Conservation (phyloP, 257 asterid genomes). For the Solanum bulbocastanum region DNA sequence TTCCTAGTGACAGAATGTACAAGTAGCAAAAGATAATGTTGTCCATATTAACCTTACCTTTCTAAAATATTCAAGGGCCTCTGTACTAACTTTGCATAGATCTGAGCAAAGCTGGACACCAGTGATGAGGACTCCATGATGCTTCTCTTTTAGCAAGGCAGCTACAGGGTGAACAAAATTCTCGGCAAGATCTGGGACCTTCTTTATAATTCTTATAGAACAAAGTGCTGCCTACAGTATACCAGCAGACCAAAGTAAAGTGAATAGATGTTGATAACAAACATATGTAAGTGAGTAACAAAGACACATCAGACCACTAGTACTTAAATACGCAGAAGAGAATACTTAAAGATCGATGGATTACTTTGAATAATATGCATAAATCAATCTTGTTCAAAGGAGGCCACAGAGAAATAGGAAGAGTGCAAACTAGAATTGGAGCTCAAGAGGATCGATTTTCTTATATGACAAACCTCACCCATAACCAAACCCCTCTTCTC, state of each 20-base stretch:
- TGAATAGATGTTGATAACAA: not conserved
- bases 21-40: not conserved
- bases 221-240: conserved; percentile 81
- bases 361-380: not conserved
- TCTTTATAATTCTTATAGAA: conserved; percentile 83
- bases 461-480: not conserved
- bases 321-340: not conserved
- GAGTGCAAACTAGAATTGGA: not conserved
- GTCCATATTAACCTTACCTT: conserved; percentile 36
- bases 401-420: not conserved
- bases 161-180: conserved; percentile 73
- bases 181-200: conserved; percentile 97
- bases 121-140: conserved; percentile 90
- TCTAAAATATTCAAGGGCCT: conserved; percentile 84
- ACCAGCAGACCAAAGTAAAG: conserved; percentile 3
- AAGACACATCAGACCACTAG: not conserved
- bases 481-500: not conserved
- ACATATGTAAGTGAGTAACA: not conserved
- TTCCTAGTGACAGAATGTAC: not conserved
- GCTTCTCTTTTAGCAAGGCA: conserved; percentile 84
- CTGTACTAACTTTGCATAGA: conserved; percentile 73
- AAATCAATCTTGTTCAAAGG: not conserved
- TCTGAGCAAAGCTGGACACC: conserved; percentile 89
- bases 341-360: not conserved
- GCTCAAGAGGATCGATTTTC: not conserved